Conservation (phyloP, 768 basidiomycete species). For the Hydnomerulius pinastri region DNA sequence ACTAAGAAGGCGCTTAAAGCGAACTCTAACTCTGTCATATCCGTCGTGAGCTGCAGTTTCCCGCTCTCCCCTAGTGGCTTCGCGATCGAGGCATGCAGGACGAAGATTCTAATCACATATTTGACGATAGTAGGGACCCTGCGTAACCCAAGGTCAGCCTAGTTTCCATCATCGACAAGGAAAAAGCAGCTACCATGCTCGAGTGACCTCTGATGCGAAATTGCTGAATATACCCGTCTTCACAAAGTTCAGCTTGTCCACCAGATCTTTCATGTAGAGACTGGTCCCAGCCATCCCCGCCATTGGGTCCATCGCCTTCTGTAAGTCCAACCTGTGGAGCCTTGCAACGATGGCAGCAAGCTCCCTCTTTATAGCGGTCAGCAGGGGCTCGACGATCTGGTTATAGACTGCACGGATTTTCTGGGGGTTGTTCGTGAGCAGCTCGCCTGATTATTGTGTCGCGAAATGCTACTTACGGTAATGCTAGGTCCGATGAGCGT, state of each 20-base stretch:
- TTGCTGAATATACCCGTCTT: slow-evolving; percentile 76
- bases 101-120: slow-evolving; percentile 82
- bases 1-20: slow-evolving; percentile 78
- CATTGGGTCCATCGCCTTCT: slow-evolving; percentile 67
- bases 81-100: slow-evolving; percentile 92
- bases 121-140: slow-evolving; percentile 72
- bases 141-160: slow-evolving; percentile 5
- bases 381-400: slow-evolving; percentile 60
- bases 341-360: slow-evolving; percentile 76
- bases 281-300: slow-evolving; percentile 56
- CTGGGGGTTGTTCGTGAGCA: no score
- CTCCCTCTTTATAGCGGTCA: slow-evolving; percentile 72
- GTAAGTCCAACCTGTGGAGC: slow-evolving; percentile 84
- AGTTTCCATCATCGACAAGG: no score
- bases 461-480: no score
- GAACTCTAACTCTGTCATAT: slow-evolving; percentile 98
- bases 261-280: slow-evolving; percentile 88
- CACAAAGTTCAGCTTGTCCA: slow-evolving; percentile 83
- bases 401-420: slow-evolving; percentile 54
- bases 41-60: slow-evolving; percentile 91
- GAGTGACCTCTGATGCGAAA: slow-evolving; percentile 72
- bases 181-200: slow-evolving; percentile 65
- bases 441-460: no score
- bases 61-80: slow-evolving; percentile 90
- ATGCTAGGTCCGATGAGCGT: slow-evolving; percentile 56